Conservation (phyloP, 2,329 filamentous ascomycete genomes). For the Meredithiella fracta region DNA sequence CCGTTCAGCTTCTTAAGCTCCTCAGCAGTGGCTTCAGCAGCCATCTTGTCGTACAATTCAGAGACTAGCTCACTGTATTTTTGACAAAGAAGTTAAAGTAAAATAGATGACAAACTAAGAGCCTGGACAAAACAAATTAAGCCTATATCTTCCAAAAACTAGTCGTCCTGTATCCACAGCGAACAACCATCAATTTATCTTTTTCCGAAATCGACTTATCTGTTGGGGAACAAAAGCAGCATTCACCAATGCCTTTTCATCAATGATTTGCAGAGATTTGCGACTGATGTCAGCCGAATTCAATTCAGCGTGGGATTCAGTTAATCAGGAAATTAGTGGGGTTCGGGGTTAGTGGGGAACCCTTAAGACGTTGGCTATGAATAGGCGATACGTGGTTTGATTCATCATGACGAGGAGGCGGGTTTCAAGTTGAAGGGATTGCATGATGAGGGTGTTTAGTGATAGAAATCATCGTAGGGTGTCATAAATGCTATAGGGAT, state of each 20-base stretch:
- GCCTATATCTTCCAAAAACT: too few species aligned
- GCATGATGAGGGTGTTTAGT: not conserved
- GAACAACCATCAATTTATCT: too few species aligned
- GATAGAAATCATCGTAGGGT: not conserved
- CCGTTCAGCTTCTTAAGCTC: constrained; percentile 19
- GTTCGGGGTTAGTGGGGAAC: not conserved
- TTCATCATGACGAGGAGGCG: not conserved
- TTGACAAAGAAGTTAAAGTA: not conserved
- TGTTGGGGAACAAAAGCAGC: not conserved
- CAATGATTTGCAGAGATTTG: constrained; percentile 1
- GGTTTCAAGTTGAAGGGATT: not conserved
- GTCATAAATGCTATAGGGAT: not conserved
- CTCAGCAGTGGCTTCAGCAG: constrained; percentile 19
- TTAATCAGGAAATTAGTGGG: constrained; percentile 2
- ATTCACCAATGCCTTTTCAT: not conserved
- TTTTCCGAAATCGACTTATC: too few species aligned
- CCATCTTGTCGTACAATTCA: constrained; percentile 15
- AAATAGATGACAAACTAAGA: not conserved
- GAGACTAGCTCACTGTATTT: not conserved
- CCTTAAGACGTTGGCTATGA: not conserved
- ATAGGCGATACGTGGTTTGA: not conserved
- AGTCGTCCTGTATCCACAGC: too few species aligned
- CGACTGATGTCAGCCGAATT: constrained; percentile 4
- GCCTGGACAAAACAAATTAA: too few species aligned
- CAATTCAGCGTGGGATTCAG: not conserved